phyloP scores from a whole-genome alignment of 768 basidiomycete genomes.

The Russula brevipes region DNA sequence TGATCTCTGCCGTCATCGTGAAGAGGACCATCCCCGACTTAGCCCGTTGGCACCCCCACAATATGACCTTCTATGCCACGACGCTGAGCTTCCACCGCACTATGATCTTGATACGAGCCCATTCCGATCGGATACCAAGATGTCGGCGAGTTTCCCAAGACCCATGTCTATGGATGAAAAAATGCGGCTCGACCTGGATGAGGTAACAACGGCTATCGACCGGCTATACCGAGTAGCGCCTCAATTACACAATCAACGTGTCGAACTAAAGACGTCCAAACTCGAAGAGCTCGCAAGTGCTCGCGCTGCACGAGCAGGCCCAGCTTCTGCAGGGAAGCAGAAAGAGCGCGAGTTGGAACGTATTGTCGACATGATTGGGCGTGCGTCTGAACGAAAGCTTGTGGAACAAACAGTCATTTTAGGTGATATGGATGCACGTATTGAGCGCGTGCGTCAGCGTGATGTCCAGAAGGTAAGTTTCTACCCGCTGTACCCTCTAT shows the following conservation, averaged over 20 bases:
- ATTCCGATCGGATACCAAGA: constrained; percentile 18
- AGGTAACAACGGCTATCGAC: constrained; percentile 84
- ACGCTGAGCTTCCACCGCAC: constrained; percentile 31
- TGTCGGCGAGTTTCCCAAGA: constrained; percentile 10
- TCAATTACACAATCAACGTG: constrained; percentile 86
- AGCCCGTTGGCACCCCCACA: constrained; percentile 13
- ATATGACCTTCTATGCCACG: constrained; percentile 32
- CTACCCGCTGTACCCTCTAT: background rate
- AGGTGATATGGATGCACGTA: constrained; percentile 48
- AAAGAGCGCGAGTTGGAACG: constrained; percentile 61
- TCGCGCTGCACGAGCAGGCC: constrained; percentile 37
- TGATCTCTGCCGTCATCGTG: constrained; percentile 22
- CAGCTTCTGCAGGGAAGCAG: constrained; percentile 39
- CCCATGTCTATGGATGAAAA: constrained; percentile 54
- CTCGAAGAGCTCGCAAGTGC: constrained; percentile 71
- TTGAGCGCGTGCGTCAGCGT: constrained; percentile 52
- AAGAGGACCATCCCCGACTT: constrained; percentile 9
- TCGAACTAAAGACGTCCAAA: constrained; percentile 75
- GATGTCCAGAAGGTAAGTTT: constrained; percentile 58
- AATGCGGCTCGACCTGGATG: constrained; percentile 80
- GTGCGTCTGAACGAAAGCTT: constrained; percentile 62
- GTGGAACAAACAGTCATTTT: constrained; percentile 66
- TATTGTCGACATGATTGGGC: constrained; percentile 66
- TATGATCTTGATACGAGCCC: constrained; percentile 28
- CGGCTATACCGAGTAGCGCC: constrained; percentile 80